These are phyloP conservation scores for Thalassiosira oceanica DNA, from an alignment of 352 stramenopile genomes.

Conservation along the genomic window DNA sequence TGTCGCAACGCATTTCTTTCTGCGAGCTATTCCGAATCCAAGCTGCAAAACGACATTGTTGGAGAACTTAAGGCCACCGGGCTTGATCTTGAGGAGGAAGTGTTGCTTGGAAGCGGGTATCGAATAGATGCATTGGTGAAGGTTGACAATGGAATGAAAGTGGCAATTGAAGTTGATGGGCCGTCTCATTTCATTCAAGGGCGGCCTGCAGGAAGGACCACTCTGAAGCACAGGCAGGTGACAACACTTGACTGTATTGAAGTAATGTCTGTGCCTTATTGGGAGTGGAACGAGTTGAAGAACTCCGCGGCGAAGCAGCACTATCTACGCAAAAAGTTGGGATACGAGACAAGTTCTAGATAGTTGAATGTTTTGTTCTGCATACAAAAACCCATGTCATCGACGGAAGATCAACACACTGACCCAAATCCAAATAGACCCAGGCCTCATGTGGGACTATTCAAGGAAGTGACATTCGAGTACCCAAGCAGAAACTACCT, in stretches of 20 bases:
- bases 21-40: neutral
- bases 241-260: slow-evolving; percentile 1
- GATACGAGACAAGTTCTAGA: neutral
- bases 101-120: slow-evolving; percentile 2
- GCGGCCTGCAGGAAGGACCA: neutral
- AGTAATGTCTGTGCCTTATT: slow-evolving; percentile 8
- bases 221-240: slow-evolving; percentile 4
- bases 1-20: slow-evolving; percentile 27
- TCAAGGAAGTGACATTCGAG: too few relatives aligned
- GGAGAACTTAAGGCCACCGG: neutral
- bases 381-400: neutral
- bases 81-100: slow-evolving; percentile 3
- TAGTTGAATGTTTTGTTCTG: neutral
- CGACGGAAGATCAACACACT: neutral
- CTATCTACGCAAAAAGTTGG: slow-evolving; percentile 1
- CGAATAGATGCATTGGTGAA: slow-evolving; percentile 8
- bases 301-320: neutral
- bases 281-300: slow-evolving; percentile 12
- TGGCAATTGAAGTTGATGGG: slow-evolving; percentile 6
- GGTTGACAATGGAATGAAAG: slow-evolving; percentile 1
- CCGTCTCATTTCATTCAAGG: slow-evolving; percentile 3
- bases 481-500: too few relatives aligned
- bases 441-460: too few relatives aligned
- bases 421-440: too few relatives aligned
- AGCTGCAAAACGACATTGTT: slow-evolving; percentile 3